Conservation (phyloP, 2,329 filamentous ascomycete genomes). For the Arthrobotrys sinensis region DNA sequence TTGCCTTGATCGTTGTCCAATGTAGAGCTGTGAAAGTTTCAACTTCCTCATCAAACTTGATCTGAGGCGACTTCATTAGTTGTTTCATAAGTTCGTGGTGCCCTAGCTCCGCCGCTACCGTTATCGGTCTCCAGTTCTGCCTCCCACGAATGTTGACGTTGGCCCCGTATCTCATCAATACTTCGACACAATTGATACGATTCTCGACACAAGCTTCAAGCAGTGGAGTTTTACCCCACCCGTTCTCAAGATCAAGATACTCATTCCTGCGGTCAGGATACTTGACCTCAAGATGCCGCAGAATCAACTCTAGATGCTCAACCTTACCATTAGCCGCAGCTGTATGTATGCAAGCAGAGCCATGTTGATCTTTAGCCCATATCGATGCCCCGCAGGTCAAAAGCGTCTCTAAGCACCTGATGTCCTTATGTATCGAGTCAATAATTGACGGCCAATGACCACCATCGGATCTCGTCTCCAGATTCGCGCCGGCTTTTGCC, state of each 20-base stretch:
- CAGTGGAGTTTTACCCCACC: conserved; percentile 25
- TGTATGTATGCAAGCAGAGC: conserved; percentile 15
- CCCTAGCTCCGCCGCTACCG: conserved; percentile 16
- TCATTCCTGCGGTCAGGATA: conserved; percentile 46
- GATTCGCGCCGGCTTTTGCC: conserved; percentile 34
- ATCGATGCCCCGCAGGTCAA: conserved; percentile 34
- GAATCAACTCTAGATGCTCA: conserved; percentile 40
- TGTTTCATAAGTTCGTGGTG: conserved; percentile 39
- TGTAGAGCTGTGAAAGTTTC: conserved; percentile 16
- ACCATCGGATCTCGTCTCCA: conserved; percentile 29
- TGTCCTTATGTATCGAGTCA: conserved; percentile 27
- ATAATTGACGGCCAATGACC: conserved; percentile 36
- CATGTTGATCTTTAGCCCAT: conserved; percentile 34
- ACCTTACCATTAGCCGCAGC: conserved; percentile 36
- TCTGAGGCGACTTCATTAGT: conserved; percentile 52
- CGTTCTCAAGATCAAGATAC: conserved; percentile 34
- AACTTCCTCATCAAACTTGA: conserved; percentile 34
- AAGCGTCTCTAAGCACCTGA: conserved; percentile 39
- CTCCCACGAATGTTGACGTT: conserved; percentile 42
- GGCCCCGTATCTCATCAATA: conserved; percentile 38
- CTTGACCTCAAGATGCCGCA: conserved; percentile 41
- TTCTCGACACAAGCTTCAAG: conserved; percentile 21
- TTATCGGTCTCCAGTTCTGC: conserved; percentile 34
- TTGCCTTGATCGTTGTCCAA: conserved; percentile 20
- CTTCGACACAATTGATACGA: conserved; percentile 25